Base-by-base conservation (phyloP, 2,329 filamentous ascomycete species). In the Xylariaceae sp. region DNA sequence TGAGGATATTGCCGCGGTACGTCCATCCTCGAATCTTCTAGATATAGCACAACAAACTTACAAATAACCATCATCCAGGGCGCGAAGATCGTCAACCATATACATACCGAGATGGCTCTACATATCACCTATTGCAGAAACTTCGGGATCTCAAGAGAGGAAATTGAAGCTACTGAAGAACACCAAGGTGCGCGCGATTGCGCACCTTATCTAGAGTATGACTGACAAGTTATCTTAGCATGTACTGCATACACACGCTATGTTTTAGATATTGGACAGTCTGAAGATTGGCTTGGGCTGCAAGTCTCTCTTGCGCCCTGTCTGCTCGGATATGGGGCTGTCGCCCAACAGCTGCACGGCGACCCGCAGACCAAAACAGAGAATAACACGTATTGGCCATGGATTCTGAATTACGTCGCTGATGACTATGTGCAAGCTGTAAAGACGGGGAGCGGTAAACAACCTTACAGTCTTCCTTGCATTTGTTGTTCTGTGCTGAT, bases 321-420 rank as follows among this genome's bases (percentile, higher is more conserved):
- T 66, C 76, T 96, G 31, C 80, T 97, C n/a, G 93, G 93, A 40
- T 97, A 97, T 68, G 87, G 87, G 10, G 82, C 83, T 50, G 89
- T 95, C 54, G 93, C 89, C 6, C 78, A 79, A 62, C 81, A 89
- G 62, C 76, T 96, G 3, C 78, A 84, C 61, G 75, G 75, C 13
- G 84, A 88, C 55, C 72, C 79, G 45, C 75, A 74, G n/a, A 87
- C 84, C 45, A 75, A 75, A 55, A 77, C 78, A 38, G 76, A 87
- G 12, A 82, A 76, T 0, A 95, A 93, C 67, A 77, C 73, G 16
- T 97, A 96, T 73, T 94, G 88, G 87, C 81, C 84, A 42, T 97
- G 93, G 93, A 90, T 97, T 59, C 78, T 92, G 66, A 95, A 90
- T 64, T 97, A 97, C 66, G 82, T 88, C 14, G 88, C 86, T 2